Conservation (phyloP, 75 land plant genomes). For the Sequoia sempervirens region DNA sequence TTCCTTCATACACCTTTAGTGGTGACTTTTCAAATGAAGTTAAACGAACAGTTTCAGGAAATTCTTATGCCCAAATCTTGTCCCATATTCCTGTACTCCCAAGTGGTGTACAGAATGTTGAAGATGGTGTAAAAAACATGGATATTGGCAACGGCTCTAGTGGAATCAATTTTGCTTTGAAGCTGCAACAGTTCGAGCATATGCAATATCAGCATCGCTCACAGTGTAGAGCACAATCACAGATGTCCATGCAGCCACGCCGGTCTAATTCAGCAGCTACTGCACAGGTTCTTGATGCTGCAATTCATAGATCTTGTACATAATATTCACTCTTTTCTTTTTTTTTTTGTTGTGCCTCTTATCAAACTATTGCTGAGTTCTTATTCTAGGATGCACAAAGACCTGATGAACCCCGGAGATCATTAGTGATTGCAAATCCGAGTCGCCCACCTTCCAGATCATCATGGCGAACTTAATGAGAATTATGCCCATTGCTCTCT, state of each 20-base stretch:
- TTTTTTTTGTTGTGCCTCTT: neutral
- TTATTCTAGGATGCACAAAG: slow-evolving; percentile 37
- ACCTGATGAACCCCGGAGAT: slow-evolving; percentile 27
- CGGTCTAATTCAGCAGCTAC: slow-evolving; percentile 26
- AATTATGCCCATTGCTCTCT: neutral
- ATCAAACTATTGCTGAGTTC: neutral
- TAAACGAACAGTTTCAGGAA: slow-evolving; percentile 42
- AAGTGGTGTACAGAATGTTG: slow-evolving; percentile 32
- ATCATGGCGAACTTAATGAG: slow-evolving; percentile 20
- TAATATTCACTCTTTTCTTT: neutral
- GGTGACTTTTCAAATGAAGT: slow-evolving; percentile 33
- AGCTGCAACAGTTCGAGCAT: slow-evolving; percentile 78
- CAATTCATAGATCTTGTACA: too few relatives aligned
- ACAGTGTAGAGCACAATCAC: slow-evolving; percentile 34
- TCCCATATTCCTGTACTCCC: slow-evolving; percentile 30
- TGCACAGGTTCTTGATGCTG: slow-evolving; percentile 33
- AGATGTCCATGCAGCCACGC: slow-evolving; percentile 25
- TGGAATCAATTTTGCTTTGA: slow-evolving; percentile 63
- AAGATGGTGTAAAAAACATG: slow-evolving; percentile 49
- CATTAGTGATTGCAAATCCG: slow-evolving; percentile 16
- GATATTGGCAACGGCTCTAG: slow-evolving; percentile 36
- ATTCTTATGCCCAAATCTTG: slow-evolving; percentile 43
- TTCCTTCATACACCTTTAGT: slow-evolving; percentile 67
- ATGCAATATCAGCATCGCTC: slow-evolving; percentile 81
- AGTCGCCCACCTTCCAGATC: slow-evolving; percentile 45